phyloP scores from a whole-genome alignment of 2,329 filamentous ascomycete genomes.

The Mycosphaerella arachidis region DNA sequence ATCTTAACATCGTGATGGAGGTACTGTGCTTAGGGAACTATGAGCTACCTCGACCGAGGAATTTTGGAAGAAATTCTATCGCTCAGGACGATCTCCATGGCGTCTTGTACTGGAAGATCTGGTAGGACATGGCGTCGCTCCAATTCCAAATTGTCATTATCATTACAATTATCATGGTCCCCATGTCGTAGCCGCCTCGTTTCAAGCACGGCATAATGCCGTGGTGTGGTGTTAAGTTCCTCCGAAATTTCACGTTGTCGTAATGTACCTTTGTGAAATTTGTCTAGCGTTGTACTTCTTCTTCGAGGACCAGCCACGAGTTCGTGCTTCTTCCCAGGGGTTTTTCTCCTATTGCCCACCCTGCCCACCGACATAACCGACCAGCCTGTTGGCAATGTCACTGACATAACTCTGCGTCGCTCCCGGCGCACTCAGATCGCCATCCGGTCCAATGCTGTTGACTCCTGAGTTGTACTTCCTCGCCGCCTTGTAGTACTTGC shows the following conservation, averaged over 20 bases:
- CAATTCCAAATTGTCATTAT: not conserved
- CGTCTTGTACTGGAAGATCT: too few relatives aligned
- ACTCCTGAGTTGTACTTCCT: conserved; percentile 47
- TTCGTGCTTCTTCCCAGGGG: not conserved
- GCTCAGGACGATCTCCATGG: too few relatives aligned
- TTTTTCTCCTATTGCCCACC: not conserved
- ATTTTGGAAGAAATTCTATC: not conserved
- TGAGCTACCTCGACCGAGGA: not conserved
- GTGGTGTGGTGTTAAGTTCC: not conserved
- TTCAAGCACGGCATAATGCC: not conserved
- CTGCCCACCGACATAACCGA: conserved; percentile 4
- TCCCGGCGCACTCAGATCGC: not conserved
- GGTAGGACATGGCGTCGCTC: not conserved
- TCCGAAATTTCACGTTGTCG: not conserved
- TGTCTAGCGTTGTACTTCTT: not conserved
- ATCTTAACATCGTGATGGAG: not conserved
- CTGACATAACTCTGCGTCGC: conserved; percentile 4
- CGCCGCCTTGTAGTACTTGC: conserved; percentile 43
- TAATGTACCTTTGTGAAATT: not conserved
- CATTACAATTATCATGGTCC: not conserved
- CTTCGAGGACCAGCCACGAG: not conserved
- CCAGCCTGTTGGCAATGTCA: conserved; percentile 7
- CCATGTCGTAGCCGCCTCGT: not conserved
- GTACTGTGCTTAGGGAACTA: not conserved
- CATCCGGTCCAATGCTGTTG: not conserved